A percentile compares a stretch with the other conserved stretches of the same genome.
These are phyloP conservation scores for Penicillium sclerotiorum DNA, from an alignment of 2,329 filamentous ascomycete species.

Conservation along the genomic window DNA sequence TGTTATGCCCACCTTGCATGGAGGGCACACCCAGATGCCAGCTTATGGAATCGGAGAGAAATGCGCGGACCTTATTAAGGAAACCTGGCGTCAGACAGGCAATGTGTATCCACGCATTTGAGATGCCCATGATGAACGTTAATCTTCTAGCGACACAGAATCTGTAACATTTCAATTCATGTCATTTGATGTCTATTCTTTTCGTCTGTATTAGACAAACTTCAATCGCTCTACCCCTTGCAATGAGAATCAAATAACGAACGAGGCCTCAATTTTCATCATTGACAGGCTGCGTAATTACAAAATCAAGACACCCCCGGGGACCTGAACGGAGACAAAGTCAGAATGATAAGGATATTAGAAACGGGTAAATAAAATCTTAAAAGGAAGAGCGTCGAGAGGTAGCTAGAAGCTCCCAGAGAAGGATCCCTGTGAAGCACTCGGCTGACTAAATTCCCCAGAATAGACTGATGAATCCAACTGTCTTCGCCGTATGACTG, in stretches of 20 bases:
- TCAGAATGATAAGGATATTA: too few relatives aligned
- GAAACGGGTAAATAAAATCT: too few relatives aligned
- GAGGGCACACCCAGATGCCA: slow-evolving; percentile 60
- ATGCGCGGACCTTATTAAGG: slow-evolving; percentile 55
- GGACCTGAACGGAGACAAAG: too few relatives aligned
- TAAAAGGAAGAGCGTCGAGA: too few relatives aligned
- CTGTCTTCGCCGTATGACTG: slow-evolving; percentile 14
- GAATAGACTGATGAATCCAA: background rate
- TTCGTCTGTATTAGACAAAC: too few relatives aligned
- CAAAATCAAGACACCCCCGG: too few relatives aligned
- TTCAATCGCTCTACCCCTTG: too few relatives aligned
- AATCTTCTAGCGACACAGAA: background rate
- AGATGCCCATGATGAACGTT: background rate
- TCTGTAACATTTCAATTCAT: background rate
- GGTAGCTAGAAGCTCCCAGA: too few relatives aligned
- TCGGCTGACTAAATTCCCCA: background rate
- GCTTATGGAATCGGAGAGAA: slow-evolving; percentile 62
- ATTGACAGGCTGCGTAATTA: too few relatives aligned
- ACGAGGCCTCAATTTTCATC: too few relatives aligned
- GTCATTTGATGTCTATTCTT: too few relatives aligned
- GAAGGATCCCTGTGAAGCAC: background rate
- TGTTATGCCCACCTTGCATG: slow-evolving; percentile 56
- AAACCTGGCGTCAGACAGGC: slow-evolving; percentile 28
- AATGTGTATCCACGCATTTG: slow-evolving; percentile 21
- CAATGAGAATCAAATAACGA: too few relatives aligned